phyloP scores from a whole-genome alignment of 441 rosid genomes.

The Kokia cookei region DNA sequence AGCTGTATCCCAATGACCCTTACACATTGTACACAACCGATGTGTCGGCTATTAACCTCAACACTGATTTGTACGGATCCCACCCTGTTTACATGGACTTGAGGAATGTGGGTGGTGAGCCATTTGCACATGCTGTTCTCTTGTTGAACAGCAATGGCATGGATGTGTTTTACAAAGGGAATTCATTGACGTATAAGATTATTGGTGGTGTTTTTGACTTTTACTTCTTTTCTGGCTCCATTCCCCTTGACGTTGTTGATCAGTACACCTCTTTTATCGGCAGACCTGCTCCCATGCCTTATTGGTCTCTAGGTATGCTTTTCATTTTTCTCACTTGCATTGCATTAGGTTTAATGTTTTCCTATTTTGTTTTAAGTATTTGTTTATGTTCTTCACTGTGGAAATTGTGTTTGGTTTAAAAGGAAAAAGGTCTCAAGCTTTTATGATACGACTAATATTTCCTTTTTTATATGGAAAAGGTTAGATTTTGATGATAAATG shows the following conservation, averaged over 20 bases:
- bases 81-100: constrained; percentile 98
- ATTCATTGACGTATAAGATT: constrained; percentile 78
- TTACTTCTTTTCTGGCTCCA: constrained; percentile 78
- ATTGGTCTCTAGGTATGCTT: constrained; percentile 82
- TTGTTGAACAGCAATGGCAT: constrained; percentile 90
- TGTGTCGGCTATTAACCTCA: constrained; percentile 71
- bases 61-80: constrained; percentile 82
- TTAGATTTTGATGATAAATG: not conserved
- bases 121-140: constrained; percentile 72
- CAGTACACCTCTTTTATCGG: constrained; percentile 84
- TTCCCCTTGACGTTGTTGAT: constrained; percentile 76
- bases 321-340: not conserved
- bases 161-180: constrained; percentile 87
- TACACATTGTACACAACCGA: constrained; percentile 87
- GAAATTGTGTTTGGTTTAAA: not conserved
- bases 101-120: constrained; percentile 58
- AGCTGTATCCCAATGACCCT: constrained; percentile 79
- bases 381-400: too few species aligned
- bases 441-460: not conserved
- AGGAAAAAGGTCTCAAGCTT: not conserved
- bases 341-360: not conserved
- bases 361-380: not conserved
- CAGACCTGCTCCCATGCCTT: constrained; percentile 98
- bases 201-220: constrained; percentile 94
- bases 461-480: not conserved